A percentile compares a stretch with the other conserved stretches of the same genome.
These are phyloP conservation scores for Phalaenopsis aphrodite DNA, from an alignment of 106 monocot genomes.

Conservation along the genomic window DNA sequence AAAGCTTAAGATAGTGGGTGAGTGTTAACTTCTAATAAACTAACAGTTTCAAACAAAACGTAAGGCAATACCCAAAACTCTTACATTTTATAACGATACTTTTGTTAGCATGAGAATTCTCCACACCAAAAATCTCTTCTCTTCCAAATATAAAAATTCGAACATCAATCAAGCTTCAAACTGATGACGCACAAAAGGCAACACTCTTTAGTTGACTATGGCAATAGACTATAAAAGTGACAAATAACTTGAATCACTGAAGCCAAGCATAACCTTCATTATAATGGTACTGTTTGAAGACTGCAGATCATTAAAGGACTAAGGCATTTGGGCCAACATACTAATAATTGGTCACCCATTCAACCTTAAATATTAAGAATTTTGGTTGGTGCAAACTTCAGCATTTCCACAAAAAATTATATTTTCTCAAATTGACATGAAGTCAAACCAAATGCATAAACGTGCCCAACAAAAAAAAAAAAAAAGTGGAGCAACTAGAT, in stretches of 20 bases:
- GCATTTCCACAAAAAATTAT: background rate
- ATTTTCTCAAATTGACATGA: background rate
- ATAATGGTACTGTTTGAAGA: background rate
- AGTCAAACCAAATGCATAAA: background rate
- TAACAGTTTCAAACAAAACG: background rate
- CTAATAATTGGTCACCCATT: background rate
- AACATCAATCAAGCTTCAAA: background rate
- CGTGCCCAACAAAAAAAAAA: background rate
- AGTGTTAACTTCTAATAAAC: background rate
- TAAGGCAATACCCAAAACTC: background rate
- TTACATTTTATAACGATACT: background rate
- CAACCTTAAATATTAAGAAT: background rate
- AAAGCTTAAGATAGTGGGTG: background rate
- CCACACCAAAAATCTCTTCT: background rate
- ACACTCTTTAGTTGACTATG: background rate
- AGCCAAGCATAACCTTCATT: background rate
- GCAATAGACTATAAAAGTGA: background rate
- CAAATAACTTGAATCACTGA: background rate
- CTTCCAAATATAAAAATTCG: background rate
- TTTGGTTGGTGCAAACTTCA: background rate
- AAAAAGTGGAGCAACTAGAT: background rate
- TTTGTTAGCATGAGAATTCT: background rate
- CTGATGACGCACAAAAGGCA: background rate
- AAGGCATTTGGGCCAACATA: background rate
- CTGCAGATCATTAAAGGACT: too few species aligned